These are phyloP conservation scores for Quercus suber DNA, from an alignment of 306 rosid genomes.

Conservation along the genomic window DNA sequence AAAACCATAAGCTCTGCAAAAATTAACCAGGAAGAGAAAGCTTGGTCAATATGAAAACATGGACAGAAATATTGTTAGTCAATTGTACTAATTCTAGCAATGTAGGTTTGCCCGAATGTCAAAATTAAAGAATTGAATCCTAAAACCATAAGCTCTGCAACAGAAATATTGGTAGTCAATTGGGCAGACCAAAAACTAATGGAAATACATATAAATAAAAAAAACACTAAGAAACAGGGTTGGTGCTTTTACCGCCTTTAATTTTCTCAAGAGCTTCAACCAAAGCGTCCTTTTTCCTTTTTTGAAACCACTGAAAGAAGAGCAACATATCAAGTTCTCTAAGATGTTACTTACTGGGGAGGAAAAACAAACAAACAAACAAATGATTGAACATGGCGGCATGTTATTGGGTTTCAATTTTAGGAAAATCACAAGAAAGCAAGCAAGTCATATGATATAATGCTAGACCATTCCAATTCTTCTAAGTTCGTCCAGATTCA, in stretches of 20 bases:
- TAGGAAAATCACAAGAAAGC: neutral
- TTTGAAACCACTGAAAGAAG: constrained; percentile 50
- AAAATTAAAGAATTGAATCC: constrained; percentile 86
- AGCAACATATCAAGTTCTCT: neutral
- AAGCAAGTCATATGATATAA: neutral
- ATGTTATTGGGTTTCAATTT: neutral
- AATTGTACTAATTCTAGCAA: constrained; percentile 42
- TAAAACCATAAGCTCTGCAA: constrained; percentile 92
- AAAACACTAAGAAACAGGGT: neutral
- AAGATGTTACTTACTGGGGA: neutral
- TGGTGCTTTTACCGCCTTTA: constrained; percentile 56
- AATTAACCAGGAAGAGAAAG: neutral
- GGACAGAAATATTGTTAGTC: neutral
- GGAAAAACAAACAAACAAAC: neutral
- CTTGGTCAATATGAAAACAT: neutral
- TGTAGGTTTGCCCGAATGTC: constrained; percentile 79
- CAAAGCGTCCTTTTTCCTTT: constrained; percentile 59
- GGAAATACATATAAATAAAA: neutral
- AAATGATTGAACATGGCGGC: neutral
- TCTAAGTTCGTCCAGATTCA: neutral
- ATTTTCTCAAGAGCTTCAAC: constrained; percentile 91
- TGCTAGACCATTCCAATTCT: neutral
- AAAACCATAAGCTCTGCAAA: constrained; percentile 93
- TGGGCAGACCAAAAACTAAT: neutral
- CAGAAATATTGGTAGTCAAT: neutral